Conservation (phyloP, 2,329 filamentous ascomycete genomes). For the Ceratocystis huliohia region DNA sequence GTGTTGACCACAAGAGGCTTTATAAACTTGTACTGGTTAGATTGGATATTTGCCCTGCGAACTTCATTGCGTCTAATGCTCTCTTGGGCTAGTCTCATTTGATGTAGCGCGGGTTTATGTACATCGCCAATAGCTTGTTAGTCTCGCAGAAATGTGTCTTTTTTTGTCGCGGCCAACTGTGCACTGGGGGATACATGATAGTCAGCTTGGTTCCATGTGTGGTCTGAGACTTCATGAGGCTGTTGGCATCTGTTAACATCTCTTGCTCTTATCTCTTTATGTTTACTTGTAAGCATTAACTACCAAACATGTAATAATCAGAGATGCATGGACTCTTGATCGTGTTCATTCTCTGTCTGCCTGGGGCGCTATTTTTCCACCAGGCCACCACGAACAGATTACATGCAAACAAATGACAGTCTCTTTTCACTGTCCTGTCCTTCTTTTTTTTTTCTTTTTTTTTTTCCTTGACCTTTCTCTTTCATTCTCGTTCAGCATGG, state of each 20-base stretch:
- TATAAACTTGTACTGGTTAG: neutral
- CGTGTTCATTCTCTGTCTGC: neutral
- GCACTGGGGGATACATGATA: neutral
- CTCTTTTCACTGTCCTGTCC: neutral
- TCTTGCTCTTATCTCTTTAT: neutral
- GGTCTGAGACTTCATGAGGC: neutral
- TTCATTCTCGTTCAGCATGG: constrained; percentile 18
- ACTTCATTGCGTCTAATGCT: neutral
- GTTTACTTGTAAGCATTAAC: constrained; percentile 4
- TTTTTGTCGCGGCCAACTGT: neutral
- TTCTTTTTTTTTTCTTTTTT: constrained; percentile 3
- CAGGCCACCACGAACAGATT: neutral
- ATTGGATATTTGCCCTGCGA: neutral
- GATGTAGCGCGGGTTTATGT: neutral
- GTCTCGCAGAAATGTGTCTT: neutral
- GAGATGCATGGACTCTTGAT: neutral
- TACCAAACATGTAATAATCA: constrained; percentile 12
- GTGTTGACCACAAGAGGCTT: too few species aligned
- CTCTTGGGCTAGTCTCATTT: neutral
- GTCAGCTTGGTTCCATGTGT: neutral
- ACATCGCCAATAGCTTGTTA: neutral
- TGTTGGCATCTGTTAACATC: neutral
- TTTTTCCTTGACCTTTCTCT: constrained; percentile 6
- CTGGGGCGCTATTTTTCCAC: neutral
- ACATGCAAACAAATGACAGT: neutral